Base-by-base conservation (phyloP, 129 eudicot species). In the Deinandra increscens region DNA sequence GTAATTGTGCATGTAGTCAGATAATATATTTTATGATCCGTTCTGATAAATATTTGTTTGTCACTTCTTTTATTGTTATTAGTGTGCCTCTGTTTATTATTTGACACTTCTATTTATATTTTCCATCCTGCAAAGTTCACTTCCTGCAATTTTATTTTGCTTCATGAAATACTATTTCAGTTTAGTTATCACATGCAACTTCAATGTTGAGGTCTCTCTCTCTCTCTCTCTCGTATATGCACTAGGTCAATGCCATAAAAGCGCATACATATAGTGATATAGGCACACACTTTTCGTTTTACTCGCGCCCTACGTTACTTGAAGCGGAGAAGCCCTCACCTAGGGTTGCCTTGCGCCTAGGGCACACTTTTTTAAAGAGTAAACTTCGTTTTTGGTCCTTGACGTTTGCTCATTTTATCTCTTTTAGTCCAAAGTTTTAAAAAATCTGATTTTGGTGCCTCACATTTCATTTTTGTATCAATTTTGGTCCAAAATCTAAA, bases 61-160 rank as follows among this genome's bases (percentile, higher is more conserved):
- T 60, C 44, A 39, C 31, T 49, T 54, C 46, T 50, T 44, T 29
- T 34, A 19, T 2, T 45, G 36, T 34, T 5, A 34, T 12, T 34
- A 19, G 43, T 65, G 22, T 33, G 8, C 18, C 11, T 67, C 60
- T 44, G 46, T 15, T 5, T 48, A 18, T 48, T 33, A 49, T 67
- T 33, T 48, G 60, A 19, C 14, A 55, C 62, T 41, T 42, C 31
- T 64, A 9, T 63, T 2, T 63, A 19, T 63, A 13, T 23, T 34
- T 22, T 48, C 9, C 33, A 15, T 68, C 49, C 72, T 33, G 72
- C 46, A 48, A 68, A 68, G 18, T 68, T 66, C 29, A 26, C 20
- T 45, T 66, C 26, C 71, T 7, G 2, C 1, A 9, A 14, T 46
- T 50, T 15, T 18, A 50, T 50, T 18, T 50, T 50, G 26, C 56